These are phyloP conservation scores for Silene uniflora DNA, from an alignment of 148 eudicot genomes.

Conservation along the genomic window DNA sequence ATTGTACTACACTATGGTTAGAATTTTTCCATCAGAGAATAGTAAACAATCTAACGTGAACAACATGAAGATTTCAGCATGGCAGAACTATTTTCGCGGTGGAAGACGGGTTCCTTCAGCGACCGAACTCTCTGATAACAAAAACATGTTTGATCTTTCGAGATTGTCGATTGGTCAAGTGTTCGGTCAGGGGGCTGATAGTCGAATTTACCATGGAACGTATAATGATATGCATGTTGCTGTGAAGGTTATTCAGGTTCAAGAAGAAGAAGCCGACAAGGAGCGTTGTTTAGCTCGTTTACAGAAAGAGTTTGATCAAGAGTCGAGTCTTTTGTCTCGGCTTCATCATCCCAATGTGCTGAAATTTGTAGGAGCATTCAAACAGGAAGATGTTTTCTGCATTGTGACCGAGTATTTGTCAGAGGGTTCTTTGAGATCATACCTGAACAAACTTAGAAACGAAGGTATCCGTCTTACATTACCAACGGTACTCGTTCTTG, in stretches of 20 bases:
- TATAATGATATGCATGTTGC: conserved; percentile 68
- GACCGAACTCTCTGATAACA: conserved; percentile 38
- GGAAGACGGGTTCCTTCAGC: conserved; percentile 25
- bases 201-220: conserved; percentile 61
- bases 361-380: conserved; percentile 56
- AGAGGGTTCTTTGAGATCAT: conserved; percentile 62
- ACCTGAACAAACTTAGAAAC: conserved; percentile 51
- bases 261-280: conserved; percentile 57
- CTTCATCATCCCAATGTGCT: conserved; percentile 63
- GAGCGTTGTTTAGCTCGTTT: conserved; percentile 35
- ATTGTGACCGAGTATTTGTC: conserved; percentile 63
- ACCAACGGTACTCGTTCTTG: conserved; percentile 35
- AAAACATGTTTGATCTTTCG: conserved; percentile 53
- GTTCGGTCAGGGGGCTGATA: conserved; percentile 72
- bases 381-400: conserved; percentile 47
- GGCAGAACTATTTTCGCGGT: conserved; percentile 31
- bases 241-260: conserved; percentile 53
- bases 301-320: conserved; percentile 59
- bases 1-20: background rate
- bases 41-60: background rate
- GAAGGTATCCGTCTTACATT: conserved; percentile 35
- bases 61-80: conserved; percentile 31
- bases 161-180: conserved; percentile 50
- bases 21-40: background rate
- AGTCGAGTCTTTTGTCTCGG: conserved; percentile 55